These are phyloP conservation scores for Wickerhamiella qilinensis DNA, from an alignment of 805 yeast genomes.

Conservation along the genomic window DNA sequence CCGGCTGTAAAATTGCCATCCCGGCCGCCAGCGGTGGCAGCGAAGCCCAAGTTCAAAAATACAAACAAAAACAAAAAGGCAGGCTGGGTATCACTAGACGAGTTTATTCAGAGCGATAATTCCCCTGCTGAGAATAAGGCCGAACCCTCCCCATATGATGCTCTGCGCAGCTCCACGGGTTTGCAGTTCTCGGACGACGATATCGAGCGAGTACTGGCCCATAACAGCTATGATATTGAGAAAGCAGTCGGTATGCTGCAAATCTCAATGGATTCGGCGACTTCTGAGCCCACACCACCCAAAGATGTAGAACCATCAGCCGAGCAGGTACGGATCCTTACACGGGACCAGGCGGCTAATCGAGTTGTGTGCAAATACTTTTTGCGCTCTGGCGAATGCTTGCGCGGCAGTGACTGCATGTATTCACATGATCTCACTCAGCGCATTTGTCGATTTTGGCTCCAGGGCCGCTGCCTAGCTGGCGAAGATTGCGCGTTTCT, in stretches of 20 bases:
- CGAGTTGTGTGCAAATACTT: conserved; percentile 27
- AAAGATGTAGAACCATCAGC: too few species aligned
- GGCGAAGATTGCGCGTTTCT: conserved; percentile 28
- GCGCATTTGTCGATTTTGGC: conserved; percentile 33
- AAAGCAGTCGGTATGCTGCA: conserved; percentile 16
- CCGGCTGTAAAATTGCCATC: too few species aligned
- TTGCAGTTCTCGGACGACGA: conserved; percentile 20
- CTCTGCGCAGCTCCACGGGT: conserved; percentile 22
- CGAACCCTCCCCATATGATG: conserved; percentile 28
- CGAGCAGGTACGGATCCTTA: too few species aligned
- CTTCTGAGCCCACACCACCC: too few species aligned
- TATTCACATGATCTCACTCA: conserved; percentile 30
- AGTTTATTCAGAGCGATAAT: too few species aligned
- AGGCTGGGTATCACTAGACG: too few species aligned
- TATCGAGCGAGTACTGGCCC: conserved; percentile 24
- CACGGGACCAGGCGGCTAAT: conserved; percentile 12
- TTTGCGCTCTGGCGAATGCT: conserved; percentile 27
- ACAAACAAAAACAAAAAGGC: too few species aligned
- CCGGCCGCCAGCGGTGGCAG: too few species aligned
- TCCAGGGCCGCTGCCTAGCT: conserved; percentile 28
- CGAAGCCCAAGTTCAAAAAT: too few species aligned
- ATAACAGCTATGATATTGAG: conserved; percentile 24
- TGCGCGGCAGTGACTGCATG: conserved; percentile 28
- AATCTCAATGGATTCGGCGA: too few species aligned
- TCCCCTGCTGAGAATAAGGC: too few species aligned